Conservation (phyloP, 768 basidiomycete genomes). For the Phylloporus scabripes region DNA sequence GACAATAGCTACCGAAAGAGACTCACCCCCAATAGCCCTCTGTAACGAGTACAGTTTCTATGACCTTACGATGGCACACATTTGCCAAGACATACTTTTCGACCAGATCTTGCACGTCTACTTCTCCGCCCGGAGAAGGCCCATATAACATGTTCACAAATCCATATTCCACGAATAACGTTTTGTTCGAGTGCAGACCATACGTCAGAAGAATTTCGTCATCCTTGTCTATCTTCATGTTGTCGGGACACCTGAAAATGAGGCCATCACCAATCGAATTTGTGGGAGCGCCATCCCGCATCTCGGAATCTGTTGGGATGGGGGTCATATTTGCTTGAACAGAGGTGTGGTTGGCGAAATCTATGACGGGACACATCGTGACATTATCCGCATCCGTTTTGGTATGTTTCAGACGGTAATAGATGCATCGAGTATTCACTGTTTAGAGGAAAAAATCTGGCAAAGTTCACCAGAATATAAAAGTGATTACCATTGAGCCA, state of each 20-base stretch:
- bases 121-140: slow-evolving; percentile 41
- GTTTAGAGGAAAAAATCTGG: slow-evolving; percentile 2
- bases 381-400: slow-evolving; percentile 65
- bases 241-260: slow-evolving; percentile 45
- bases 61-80: slow-evolving; percentile 37
- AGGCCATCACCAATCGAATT: slow-evolving; percentile 41
- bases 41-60: slow-evolving; percentile 49
- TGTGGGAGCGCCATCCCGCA: slow-evolving; percentile 34
- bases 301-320: slow-evolving; percentile 31
- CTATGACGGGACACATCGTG: slow-evolving; percentile 84
- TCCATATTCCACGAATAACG: slow-evolving; percentile 85
- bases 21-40: slow-evolving; percentile 84
- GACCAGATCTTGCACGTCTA: slow-evolving; percentile 55
- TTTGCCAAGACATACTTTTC: slow-evolving; percentile 45
- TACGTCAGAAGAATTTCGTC: slow-evolving; percentile 77
- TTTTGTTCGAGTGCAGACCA: slow-evolving; percentile 71
- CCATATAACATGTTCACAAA: slow-evolving; percentile 51
- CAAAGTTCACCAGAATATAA: slow-evolving; percentile 3
- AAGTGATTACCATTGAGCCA: slow-evolving; percentile 78
- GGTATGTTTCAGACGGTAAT: slow-evolving; percentile 49
- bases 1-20: slow-evolving; percentile 2
- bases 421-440: slow-evolving; percentile 94
- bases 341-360: slow-evolving; percentile 80
- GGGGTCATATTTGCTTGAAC: slow-evolving; percentile 41
- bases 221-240: slow-evolving; percentile 37